Evolutionary conservation across 2,329 filamentous ascomycete genomes (phyloP).

Genomic region (Penicillium sclerotigenum): DNA sequence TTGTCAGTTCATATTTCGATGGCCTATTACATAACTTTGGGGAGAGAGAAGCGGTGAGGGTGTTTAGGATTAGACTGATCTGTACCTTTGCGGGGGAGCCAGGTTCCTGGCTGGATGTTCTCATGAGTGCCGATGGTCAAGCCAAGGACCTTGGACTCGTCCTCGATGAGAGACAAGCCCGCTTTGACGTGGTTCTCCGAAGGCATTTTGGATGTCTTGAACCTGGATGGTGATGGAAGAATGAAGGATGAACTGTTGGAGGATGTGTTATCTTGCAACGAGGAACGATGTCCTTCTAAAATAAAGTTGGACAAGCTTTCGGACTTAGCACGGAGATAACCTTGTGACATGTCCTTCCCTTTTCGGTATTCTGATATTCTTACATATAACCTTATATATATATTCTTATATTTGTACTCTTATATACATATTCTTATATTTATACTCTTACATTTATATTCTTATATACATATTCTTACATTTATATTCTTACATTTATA

Average conservation of each 20-base stretch:
- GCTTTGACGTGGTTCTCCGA: constrained; percentile 13
- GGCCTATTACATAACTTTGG: neutral
- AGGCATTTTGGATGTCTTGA: constrained; percentile 13
- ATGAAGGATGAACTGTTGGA: neutral
- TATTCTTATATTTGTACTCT: no score
- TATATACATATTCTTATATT: no score
- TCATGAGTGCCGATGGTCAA: constrained; percentile 27
- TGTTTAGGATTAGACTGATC: rapidly evolving
- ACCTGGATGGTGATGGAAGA: neutral
- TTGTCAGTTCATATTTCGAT: neutral
- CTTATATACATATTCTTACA: neutral
- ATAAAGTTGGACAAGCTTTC: constrained; percentile 4
- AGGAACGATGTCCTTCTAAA: neutral
- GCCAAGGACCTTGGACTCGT: constrained; percentile 35
- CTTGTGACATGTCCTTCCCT: neutral
- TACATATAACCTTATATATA: no score
- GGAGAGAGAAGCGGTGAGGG: neutral
- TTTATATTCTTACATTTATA: no score
- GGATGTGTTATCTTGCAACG: neutral
- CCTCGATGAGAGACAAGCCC: constrained; percentile 28
- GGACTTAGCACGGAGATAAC: constrained; percentile 7
- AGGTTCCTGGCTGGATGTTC: constrained; percentile 30
- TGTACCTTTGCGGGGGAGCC: constrained; percentile 32
- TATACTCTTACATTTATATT: no score
- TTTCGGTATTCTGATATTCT: neutral